These are phyloP conservation scores for Cryptosporidium bovis DNA, from an alignment of 169 alveolate species.

Conservation along the genomic window DNA sequence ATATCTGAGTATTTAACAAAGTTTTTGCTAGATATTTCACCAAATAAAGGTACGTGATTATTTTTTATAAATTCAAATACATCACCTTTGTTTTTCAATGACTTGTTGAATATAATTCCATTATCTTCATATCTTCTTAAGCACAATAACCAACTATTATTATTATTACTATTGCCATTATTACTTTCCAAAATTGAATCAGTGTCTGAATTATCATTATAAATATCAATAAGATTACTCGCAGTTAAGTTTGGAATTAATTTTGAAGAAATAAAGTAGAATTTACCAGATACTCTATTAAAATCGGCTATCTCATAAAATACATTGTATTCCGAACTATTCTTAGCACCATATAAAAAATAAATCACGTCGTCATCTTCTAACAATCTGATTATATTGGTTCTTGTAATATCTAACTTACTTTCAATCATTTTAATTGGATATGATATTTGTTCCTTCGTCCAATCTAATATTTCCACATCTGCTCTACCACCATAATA, in stretches of 20 bases:
- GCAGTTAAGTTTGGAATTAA: background rate
- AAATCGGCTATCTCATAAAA: constrained; percentile 55
- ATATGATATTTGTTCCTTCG: constrained; percentile 33
- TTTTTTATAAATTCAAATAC: constrained; percentile 22
- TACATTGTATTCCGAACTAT: background rate
- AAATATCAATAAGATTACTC: background rate
- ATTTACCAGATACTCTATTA: constrained; percentile 61
- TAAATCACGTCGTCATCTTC: constrained; percentile 34
- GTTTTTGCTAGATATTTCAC: constrained; percentile 59
- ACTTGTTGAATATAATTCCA: constrained; percentile 7
- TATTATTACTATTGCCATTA: background rate
- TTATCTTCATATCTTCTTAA: constrained; percentile 38
- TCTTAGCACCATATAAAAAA: constrained; percentile 16
- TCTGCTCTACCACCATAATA: constrained; percentile 81
- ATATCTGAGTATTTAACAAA: constrained; percentile 51
- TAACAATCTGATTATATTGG: background rate
- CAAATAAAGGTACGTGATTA: constrained; percentile 60
- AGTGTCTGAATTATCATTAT: background rate
- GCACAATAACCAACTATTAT: constrained; percentile 33
- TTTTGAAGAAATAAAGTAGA: constrained; percentile 11
- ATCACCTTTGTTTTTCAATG: background rate
- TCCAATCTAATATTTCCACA: constrained; percentile 79
- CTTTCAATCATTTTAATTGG: constrained; percentile 18
- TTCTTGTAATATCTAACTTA: background rate
- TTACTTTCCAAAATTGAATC: background rate